These are phyloP conservation scores for Globisporangium cylindrosporum DNA, from an alignment of 352 stramenopile species.

Conservation along the genomic window DNA sequence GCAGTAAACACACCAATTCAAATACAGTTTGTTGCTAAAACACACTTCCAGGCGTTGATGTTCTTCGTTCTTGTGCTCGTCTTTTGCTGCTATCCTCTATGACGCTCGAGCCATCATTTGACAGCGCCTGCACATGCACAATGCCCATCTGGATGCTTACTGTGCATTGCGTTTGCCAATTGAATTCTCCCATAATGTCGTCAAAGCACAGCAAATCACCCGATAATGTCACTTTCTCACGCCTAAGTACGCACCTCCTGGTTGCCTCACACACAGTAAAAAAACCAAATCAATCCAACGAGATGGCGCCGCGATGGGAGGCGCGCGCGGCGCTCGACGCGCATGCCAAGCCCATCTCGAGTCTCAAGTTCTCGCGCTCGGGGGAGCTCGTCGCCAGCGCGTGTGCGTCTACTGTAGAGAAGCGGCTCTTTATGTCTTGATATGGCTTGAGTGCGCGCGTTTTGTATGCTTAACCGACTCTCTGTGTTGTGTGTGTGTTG, in stretches of 20 bases:
- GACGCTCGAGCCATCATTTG: neutral
- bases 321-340: conserved; percentile 20
- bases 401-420: conserved; percentile 32
- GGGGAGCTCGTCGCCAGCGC: conserved; percentile 59
- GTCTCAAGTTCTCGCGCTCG: conserved; percentile 60
- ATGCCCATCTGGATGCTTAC: too few relatives aligned
- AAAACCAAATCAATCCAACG: neutral
- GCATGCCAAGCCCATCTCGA: conserved; percentile 75
- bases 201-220: too few relatives aligned
- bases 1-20: neutral
- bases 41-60: too few relatives aligned
- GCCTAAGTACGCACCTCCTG: neutral
- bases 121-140: neutral
- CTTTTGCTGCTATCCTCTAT: too few relatives aligned
- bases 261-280: neutral
- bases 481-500: neutral
- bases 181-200: too few relatives aligned
- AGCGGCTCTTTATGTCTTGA: neutral
- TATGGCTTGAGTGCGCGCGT: too few relatives aligned
- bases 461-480: conserved; percentile 5
- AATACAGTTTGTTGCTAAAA: neutral
- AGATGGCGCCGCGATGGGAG: conserved; percentile 10
- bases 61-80: too few relatives aligned
- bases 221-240: neutral
- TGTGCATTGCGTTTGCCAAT: too few relatives aligned